A percentile compares a stretch with the other conserved stretches of the same genome.
Conservation (phyloP, 176 grass and related monocot genomes). For the Olyra latifolia region DNA sequence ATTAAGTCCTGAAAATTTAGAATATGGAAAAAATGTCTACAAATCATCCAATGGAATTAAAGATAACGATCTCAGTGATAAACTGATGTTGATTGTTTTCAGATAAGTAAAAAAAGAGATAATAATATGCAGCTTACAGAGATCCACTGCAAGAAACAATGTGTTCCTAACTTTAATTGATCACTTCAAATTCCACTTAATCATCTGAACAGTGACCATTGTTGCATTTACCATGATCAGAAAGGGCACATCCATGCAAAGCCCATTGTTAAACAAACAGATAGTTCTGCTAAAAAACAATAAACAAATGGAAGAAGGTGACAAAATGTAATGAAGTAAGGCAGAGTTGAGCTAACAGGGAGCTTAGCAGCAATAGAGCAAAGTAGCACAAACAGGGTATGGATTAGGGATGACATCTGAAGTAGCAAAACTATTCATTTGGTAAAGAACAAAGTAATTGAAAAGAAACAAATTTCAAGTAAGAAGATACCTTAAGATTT, state of each 20-base stretch:
- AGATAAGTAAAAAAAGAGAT: not conserved
- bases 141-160: not conserved
- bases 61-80: too few relatives aligned
- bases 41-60: too few relatives aligned
- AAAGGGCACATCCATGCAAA: not conserved
- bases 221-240: not conserved
- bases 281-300: not conserved
- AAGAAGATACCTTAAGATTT: too few relatives aligned
- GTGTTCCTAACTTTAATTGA: not conserved
- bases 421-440: not conserved
- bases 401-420: not conserved
- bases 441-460: not conserved
- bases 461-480: conserved; percentile 10
- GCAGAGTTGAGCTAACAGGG: too few relatives aligned
- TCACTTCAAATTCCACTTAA: too few relatives aligned
- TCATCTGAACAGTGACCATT: not conserved
- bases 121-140: not conserved
- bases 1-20: not conserved
- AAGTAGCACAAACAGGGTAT: not conserved
- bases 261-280: not conserved
- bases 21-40: not conserved
- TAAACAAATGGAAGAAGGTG: not conserved
- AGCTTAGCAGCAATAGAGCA: not conserved
- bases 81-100: not conserved
- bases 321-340: too few relatives aligned